A percentile compares a stretch with the other conserved stretches of the same genome.
Evolutionary conservation across 2,329 filamentous ascomycete genomes (phyloP).

Genomic region (Nigrograna mackinnonii): DNA sequence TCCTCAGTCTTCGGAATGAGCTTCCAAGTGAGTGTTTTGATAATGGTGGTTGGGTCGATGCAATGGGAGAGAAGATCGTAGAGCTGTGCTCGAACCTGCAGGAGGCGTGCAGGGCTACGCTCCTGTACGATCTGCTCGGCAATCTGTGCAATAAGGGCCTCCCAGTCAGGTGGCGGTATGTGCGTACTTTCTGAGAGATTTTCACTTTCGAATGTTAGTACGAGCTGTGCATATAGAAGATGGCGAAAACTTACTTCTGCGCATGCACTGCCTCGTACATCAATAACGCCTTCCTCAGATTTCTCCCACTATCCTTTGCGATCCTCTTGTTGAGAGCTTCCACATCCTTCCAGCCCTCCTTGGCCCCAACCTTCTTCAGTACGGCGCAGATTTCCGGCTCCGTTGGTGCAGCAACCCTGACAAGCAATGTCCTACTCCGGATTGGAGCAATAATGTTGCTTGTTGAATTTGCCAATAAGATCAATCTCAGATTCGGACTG

Average conservation of each 20-base stretch:
- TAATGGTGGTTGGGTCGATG: constrained; percentile 90
- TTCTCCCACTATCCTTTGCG: constrained; percentile 86
- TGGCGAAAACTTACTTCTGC: constrained; percentile 72
- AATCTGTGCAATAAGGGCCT: constrained; percentile 84
- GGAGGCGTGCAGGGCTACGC: constrained; percentile 84
- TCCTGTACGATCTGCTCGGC: constrained; percentile 94
- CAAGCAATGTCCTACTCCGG: constrained; percentile 84
- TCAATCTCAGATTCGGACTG: constrained; percentile 89
- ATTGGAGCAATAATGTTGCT: constrained; percentile 99
- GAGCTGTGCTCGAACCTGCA: constrained; percentile 89
- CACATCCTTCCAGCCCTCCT: constrained; percentile 80
- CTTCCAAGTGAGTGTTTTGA: constrained; percentile 95
- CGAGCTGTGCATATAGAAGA: constrained; percentile 8
- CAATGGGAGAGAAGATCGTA: constrained; percentile 97
- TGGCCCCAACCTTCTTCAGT: constrained; percentile 70
- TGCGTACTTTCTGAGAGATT: constrained; percentile 84
- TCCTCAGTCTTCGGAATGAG: constrained; percentile 87
- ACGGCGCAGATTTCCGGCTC: constrained; percentile 83
- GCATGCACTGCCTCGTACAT: constrained; percentile 99
- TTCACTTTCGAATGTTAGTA: constrained; percentile 63
- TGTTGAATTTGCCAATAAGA: constrained; percentile 91
- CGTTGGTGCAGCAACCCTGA: constrained; percentile 87
- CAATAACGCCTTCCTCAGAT: constrained; percentile 83
- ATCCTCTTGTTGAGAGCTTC: constrained; percentile 80
- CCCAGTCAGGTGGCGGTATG: constrained; percentile 96